Evolutionary conservation across 768 basidiomycete genomes (phyloP), one percentile per base, ranked within the genome.

Genomic region (Hygrophoropsis aurantiaca): DNA sequence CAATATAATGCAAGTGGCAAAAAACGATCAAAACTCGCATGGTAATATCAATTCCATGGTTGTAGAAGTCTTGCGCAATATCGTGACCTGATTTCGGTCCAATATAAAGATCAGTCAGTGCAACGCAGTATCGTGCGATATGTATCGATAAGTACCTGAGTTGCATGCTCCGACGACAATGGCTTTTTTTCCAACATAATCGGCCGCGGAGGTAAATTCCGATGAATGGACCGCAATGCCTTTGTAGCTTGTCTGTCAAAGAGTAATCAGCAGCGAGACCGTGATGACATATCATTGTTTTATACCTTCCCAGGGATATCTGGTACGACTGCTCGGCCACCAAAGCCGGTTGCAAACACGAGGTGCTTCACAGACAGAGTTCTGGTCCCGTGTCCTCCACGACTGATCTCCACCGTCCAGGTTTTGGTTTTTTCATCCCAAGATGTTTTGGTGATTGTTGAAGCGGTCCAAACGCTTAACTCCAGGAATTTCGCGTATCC

Each of bases 141-240:
- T n/a, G n/a, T n/a, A n/a, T n/a, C n/a, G 2, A n/a, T 10, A 18
- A 62, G n/a, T 56, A 77, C 77, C 76, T 16, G 84, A 83, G 42
- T 78, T 84, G 35, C 81, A 80, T n/a, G 84, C 77, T 11, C 86
- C 85, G 2, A 88, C 69, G n/a, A 87, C 70, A 1, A 86, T 69
- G 5, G 78, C 83, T 54, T 80, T 84, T 69, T 86, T 85, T 6
- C 83, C 83, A 5, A 64, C 48, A 53, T 78, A 75, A 25, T 75
- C 76, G 2, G 62, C 51, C 0, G 79, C 79, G 5, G 68, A 66
- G 18, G 70, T 75, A 60, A 80, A 79, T 16, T 72, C 50, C 1
- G 69, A 68, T 0, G 84, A 81, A 58, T 87, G 86, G 1, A 77
- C 35, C 1, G 72, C 52, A 35, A 71, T 58, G 4, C 85, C 85